Evolutionary conservation across 1,284 basidiomycete species (phyloP), one percentile per base, ranked within the genome.

Genomic region (Trametes pubescens): DNA sequence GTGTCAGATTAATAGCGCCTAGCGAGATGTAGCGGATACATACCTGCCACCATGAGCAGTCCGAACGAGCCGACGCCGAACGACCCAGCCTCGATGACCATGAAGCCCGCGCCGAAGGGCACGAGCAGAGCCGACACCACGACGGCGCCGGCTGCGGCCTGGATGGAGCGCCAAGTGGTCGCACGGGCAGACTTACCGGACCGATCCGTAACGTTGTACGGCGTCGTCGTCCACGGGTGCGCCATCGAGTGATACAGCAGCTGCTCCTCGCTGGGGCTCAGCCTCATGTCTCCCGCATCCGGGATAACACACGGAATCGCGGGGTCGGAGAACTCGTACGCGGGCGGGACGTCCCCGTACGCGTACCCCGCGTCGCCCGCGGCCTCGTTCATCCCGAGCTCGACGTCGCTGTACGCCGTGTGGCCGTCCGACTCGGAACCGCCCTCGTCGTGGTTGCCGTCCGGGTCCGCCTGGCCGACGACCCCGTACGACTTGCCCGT

Each of bases 131-230:
- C 57, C 18, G 51, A 51, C 16, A 44, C 38, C 5, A 51, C 49
- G 7, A 52, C 48, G 5, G 51, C 48, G 16, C 57, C 51, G 11
- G 29, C 38, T 5, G 24, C 14, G 24, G 48, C 57, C 24, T 51
- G 37, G 10, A 51, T 14, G 8, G 49, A 44, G 4, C 51, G 24
- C 49, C 57, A 59, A 2, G 57, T 21, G 8, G 34, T 16, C 26
- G 46, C 37, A 57, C 56, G 48, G 2, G 54, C 26, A 47, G 65
- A 49, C 21, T 35, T 34, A n/a, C 46, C 44, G 14, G 51, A 14
- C n/a, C 68, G 65, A 44, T 69, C 55, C 10, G 57, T n/a, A 16
- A 63, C 44, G 40, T 69, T 67, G 61, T 64, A 69, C 3, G 68
- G 68, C n/a, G 68, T 58, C 21, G 29, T 37, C 16, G 44, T 29